phyloP scores from a whole-genome alignment of 495 filamentous ascomycete genomes.

The Penicillium coprophilum region DNA sequence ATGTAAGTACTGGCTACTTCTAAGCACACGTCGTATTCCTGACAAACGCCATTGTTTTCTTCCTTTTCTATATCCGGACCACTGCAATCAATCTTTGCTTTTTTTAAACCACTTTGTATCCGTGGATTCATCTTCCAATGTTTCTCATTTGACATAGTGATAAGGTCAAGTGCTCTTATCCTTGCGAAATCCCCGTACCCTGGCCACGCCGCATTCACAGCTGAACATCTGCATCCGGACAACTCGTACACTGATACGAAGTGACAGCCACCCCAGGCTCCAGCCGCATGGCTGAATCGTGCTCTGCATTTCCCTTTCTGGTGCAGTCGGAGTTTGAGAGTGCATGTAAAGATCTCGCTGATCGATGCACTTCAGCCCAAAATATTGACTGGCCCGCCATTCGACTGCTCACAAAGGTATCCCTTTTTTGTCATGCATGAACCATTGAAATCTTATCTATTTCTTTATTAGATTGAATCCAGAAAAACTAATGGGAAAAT shows the following conservation, averaged over 20 bases:
- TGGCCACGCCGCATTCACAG: conserved; percentile 7
- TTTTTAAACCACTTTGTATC: neutral
- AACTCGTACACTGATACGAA: conserved; percentile 9
- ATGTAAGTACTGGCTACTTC: conserved; percentile 6
- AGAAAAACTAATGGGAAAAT: conserved; percentile 10
- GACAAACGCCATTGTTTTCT: conserved; percentile 16
- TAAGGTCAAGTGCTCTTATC: conserved; percentile 5
- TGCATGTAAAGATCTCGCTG: conserved; percentile 58
- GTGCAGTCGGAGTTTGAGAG: conserved; percentile 57
- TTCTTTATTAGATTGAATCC: conserved; percentile 1
- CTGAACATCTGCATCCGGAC: conserved; percentile 17
- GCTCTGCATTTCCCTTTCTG: conserved; percentile 53
- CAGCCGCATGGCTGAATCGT: conserved; percentile 20
- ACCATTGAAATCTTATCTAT: conserved; percentile 6
- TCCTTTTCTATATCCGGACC: neutral
- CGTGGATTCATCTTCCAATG: neutral
- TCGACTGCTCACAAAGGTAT: conserved; percentile 39
- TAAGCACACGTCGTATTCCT: neutral
- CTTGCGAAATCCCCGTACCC: neutral
- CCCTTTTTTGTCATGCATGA: conserved; percentile 16
- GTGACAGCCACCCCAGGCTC: conserved; percentile 15
- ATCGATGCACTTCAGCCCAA: conserved; percentile 33
- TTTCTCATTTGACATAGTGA: neutral
- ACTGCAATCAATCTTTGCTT: conserved; percentile 8
- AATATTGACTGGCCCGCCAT: conserved; percentile 29